Percentiles rank a stretch among this genome's conserved stretches.
These are phyloP conservation scores for Penicilliopsis zonata DNA, from an alignment of 495 filamentous ascomycete genomes.

Conservation along the genomic window DNA sequence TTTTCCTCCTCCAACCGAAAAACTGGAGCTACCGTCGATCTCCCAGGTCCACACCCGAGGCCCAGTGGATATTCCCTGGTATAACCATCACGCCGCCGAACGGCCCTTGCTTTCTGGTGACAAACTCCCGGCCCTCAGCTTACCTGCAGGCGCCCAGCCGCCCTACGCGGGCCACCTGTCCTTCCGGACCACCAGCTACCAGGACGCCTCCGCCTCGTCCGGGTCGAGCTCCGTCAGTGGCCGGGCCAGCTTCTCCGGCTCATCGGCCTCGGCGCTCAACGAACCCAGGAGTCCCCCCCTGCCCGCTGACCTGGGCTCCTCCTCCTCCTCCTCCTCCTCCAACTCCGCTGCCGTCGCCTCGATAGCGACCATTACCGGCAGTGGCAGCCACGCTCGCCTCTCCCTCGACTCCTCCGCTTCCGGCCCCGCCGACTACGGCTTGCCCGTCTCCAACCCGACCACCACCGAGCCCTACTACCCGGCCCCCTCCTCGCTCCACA, in stretches of 20 bases:
- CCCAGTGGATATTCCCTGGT: constrained; percentile 66
- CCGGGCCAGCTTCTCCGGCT: constrained; percentile 27
- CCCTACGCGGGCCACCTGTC: constrained; percentile 35
- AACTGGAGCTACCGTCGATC: constrained; percentile 96
- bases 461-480: constrained; percentile 27
- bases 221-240: constrained; percentile 20
- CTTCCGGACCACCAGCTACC: constrained; percentile 38
- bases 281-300: constrained; percentile 24
- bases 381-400: constrained; percentile 22
- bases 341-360: constrained; percentile 19
- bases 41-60: constrained; percentile 85
- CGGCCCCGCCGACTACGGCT: constrained; percentile 18
- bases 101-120: constrained; percentile 60
- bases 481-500: constrained; percentile 38
- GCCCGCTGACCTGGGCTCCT: constrained; percentile 23
- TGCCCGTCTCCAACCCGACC: constrained; percentile 13
- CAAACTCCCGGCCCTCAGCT: constrained; percentile 64
- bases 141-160: constrained; percentile 60
- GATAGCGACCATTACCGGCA: constrained; percentile 17
- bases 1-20: constrained; percentile 61
- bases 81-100: constrained; percentile 59
- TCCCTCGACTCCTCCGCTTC: constrained; percentile 25
- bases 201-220: constrained; percentile 17
- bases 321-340: constrained; percentile 14
- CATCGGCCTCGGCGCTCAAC: constrained; percentile 14